phyloP scores from a whole-genome alignment of 1,139 yeast genomes.

The Candida gigantensis region DNA sequence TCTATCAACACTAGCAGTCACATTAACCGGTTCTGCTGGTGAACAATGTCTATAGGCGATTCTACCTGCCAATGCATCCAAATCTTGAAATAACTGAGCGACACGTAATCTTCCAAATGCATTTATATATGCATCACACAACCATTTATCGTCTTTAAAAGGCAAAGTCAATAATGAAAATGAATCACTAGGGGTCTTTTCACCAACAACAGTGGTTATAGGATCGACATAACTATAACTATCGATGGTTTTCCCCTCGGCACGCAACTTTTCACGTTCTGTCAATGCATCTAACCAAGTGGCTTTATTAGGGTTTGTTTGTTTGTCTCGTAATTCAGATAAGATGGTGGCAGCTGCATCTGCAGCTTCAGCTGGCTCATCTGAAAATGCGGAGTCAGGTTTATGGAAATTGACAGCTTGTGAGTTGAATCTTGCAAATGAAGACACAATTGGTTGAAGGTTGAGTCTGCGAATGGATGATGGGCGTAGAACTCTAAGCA shows the following conservation, averaged over 20 bases:
- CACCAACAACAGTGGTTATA: constrained; percentile 68
- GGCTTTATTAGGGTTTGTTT: constrained; percentile 50
- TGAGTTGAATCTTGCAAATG: constrained; percentile 11
- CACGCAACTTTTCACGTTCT: constrained; percentile 70
- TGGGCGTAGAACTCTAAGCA: constrained; percentile 3
- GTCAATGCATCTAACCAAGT: constrained; percentile 84
- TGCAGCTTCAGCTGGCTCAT: constrained; percentile 57
- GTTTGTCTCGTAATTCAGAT: constrained; percentile 49
- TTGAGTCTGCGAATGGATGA: constrained; percentile 1
- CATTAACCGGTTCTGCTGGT: constrained; percentile 91
- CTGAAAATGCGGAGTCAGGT: constrained; percentile 42
- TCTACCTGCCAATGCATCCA: constrained; percentile 87
- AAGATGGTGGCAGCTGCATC: constrained; percentile 68
- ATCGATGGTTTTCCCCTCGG: constrained; percentile 70
- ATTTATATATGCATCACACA: constrained; percentile 84
- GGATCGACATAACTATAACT: constrained; percentile 73
- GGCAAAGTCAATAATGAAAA: constrained; percentile 75
- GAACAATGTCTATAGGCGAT: constrained; percentile 84
- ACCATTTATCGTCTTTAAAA: constrained; percentile 79
- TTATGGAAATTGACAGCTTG: constrained; percentile 29
- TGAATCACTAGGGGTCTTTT: constrained; percentile 73
- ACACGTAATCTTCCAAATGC: constrained; percentile 86
- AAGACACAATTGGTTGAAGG: neutral
- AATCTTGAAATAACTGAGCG: constrained; percentile 89
- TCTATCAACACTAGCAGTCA: constrained; percentile 91